Evolutionary conservation across 2,329 filamentous ascomycete species (phyloP), one percentile per base, ranked within the genome.

Genomic region (Fusarium nygamai): DNA sequence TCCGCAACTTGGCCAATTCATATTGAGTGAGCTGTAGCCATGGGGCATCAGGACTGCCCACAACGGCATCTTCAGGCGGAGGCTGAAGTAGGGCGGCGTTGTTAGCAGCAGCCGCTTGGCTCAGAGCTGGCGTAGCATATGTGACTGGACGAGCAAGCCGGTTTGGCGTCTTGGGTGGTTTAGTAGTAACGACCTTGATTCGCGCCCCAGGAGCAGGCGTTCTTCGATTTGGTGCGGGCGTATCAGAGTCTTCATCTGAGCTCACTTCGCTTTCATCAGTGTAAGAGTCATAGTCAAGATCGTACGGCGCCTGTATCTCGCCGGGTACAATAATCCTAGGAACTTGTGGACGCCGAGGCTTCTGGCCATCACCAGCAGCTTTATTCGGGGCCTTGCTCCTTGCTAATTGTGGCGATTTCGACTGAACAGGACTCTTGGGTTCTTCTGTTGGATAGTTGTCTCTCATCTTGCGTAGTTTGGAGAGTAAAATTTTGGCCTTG

Each of bases 1-100:
- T 96, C 69, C 94, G 87, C 13, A 96, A 86, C 72, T 91, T 88
- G 2, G 90, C 91, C 53, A 93, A 85, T 79, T 93, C 91, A 71
- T 89, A 92, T 22, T 87, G 84, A 12, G 90, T 92, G 43, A 93
- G 85, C 75, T 90, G 90, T 31, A 92, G 84, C 91, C 91, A 93
- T 0, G 91, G 91, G 17, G 89, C 88, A 76, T 92, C 88, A 6
- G 85, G 77, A 63, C 89, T 90, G 34, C 90, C 90, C 20, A 88
- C 82, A 4, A 89, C 84, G 4, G 89, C 89, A 70, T 91, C 87
- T 34, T 89, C 86, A 0, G 90, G 90, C 3, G 90, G 90, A 7
- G 90, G 90, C 44, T 89, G 85, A 20, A 90, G 83, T 60, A 84
- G 71, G 7, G 83, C 83, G 10, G 84, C 83, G 2, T 84, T 82